Percentiles rank a stretch among this genome's conserved stretches.
Conservation (phyloP, 202 grass and related monocot genomes). For the Zoysia matrella region DNA sequence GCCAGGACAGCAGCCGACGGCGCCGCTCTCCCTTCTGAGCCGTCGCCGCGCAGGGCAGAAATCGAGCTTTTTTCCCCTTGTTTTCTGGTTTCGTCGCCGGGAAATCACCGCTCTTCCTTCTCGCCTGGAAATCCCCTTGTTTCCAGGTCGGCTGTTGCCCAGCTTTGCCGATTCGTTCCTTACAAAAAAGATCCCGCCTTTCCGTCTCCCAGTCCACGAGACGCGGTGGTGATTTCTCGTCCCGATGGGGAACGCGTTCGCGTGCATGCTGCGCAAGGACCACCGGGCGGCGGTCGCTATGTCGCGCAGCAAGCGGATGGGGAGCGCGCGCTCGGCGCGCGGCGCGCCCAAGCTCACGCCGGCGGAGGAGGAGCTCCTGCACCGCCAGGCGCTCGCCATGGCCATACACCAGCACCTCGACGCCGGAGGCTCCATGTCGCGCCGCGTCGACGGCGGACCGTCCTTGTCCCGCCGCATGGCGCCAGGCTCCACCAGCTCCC, state of each 20-base stretch:
- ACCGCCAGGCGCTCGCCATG: slow-evolving; percentile 91
- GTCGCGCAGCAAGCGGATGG: slow-evolving; percentile 71
- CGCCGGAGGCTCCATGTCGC: slow-evolving; percentile 82
- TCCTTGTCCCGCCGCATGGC: slow-evolving; percentile 76
- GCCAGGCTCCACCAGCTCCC: slow-evolving; percentile 73
- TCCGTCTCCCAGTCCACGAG: background rate
- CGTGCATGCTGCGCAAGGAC: slow-evolving; percentile 66
- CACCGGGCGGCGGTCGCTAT: slow-evolving; percentile 27
- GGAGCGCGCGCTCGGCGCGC: slow-evolving; percentile 56
- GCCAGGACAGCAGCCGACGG: background rate
- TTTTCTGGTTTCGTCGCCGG: no score
- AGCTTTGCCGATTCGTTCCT: no score
- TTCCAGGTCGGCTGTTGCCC: no score
- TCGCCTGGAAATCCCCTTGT: no score
- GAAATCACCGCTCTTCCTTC: no score
- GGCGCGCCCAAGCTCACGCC: slow-evolving; percentile 66
- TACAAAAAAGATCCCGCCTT: background rate
- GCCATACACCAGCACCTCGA: slow-evolving; percentile 96
- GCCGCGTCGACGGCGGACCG: slow-evolving; percentile 64
- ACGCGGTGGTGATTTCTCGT: slow-evolving; percentile 9
- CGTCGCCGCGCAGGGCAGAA: no score
- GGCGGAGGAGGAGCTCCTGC: slow-evolving; percentile 89
- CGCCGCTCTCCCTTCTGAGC: background rate
- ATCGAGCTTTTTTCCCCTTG: no score
- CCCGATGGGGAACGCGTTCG: slow-evolving; percentile 81